A percentile compares a stretch with the other conserved stretches of the same genome.
These are phyloP conservation scores for Neofusicoccum umdonicola DNA, from an alignment of 2,329 filamentous ascomycete species.

Conservation along the genomic window DNA sequence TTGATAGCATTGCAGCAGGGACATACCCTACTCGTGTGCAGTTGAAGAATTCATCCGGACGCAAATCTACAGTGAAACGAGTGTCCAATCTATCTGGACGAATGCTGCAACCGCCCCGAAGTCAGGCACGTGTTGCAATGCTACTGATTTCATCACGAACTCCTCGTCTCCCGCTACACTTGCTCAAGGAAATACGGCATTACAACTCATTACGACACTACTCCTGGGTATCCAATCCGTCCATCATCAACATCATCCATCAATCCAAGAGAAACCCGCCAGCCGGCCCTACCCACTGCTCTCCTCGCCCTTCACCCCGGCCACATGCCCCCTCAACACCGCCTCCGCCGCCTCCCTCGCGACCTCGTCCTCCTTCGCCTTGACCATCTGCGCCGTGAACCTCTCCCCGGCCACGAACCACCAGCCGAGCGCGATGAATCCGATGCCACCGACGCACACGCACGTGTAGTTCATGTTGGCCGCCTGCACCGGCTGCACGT, in stretches of 20 bases:
- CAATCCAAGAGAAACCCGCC: not conserved
- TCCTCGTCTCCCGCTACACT: too few relatives aligned
- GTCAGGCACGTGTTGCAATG: too few relatives aligned
- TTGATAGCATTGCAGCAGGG: too few relatives aligned
- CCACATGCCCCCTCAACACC: constrained; percentile 1
- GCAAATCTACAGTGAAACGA: too few relatives aligned
- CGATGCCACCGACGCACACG: constrained; percentile 44
- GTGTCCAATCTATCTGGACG: too few relatives aligned
- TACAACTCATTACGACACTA: not conserved
- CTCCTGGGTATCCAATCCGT: not conserved
- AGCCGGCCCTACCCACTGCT: not conserved
- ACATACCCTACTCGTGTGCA: too few relatives aligned
- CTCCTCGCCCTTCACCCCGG: not conserved
- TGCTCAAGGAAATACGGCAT: not conserved
- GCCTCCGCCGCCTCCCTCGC: not conserved
- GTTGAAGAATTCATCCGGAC: too few relatives aligned
- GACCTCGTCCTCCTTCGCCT: constrained; percentile 20
- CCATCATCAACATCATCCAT: not conserved
- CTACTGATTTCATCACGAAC: too few relatives aligned
- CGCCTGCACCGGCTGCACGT: constrained; percentile 37
- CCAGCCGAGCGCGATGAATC: constrained; percentile 41
- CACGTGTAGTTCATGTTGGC: constrained; percentile 53
- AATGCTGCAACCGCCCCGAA: too few relatives aligned
- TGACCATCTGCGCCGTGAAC: constrained; percentile 41
- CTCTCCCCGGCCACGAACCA: constrained; percentile 43